phyloP scores from a whole-genome alignment of 2,329 filamentous ascomycete species.

The Helminthosporium solani region DNA sequence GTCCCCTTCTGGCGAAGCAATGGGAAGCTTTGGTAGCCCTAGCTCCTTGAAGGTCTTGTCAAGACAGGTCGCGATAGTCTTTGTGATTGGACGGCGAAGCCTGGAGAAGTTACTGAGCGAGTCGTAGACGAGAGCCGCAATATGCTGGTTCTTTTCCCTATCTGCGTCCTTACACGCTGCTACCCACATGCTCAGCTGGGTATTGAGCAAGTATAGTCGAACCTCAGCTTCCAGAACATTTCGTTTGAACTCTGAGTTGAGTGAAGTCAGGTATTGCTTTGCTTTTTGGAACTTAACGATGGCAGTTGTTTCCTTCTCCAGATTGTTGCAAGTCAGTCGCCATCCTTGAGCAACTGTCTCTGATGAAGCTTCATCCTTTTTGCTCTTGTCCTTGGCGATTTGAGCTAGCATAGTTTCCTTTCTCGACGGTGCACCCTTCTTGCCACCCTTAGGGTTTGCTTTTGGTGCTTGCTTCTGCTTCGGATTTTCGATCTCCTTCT shows the following conservation, averaged over 20 bases:
- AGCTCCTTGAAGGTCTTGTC: slow-evolving; percentile 43
- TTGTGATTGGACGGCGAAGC: slow-evolving; percentile 25
- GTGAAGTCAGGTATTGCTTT: slow-evolving; percentile 49
- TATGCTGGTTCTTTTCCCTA: slow-evolving; percentile 31
- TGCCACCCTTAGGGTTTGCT: slow-evolving; percentile 17
- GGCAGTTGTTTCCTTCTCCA: slow-evolving; percentile 50
- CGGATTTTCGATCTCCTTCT: slow-evolving; percentile 24
- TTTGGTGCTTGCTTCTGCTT: slow-evolving; percentile 14
- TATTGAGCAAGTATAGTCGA: slow-evolving; percentile 52
- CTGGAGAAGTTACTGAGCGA: slow-evolving; percentile 30
- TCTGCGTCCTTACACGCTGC: slow-evolving; percentile 28
- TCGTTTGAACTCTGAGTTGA: slow-evolving; percentile 43
- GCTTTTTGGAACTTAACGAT: slow-evolving; percentile 52
- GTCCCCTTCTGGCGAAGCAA: slow-evolving; percentile 34
- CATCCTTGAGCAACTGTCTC: slow-evolving; percentile 49
- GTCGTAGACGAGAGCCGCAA: slow-evolving; percentile 38
- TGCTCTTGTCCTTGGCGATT: slow-evolving; percentile 44
- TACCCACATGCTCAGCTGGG: slow-evolving; percentile 53
- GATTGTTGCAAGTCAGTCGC: slow-evolving; percentile 47
- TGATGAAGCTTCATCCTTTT: slow-evolving; percentile 45
- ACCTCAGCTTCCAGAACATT: slow-evolving; percentile 49
- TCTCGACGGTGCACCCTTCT: slow-evolving; percentile 35
- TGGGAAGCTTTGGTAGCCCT: slow-evolving; percentile 40
- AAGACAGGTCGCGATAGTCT: slow-evolving; percentile 33
- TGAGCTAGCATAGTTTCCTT: slow-evolving; percentile 49